Evolutionary conservation across 78 protist species (phyloP), one percentile per base, ranked within the genome.

Genomic region (Dictyostelium firmibasis): DNA sequence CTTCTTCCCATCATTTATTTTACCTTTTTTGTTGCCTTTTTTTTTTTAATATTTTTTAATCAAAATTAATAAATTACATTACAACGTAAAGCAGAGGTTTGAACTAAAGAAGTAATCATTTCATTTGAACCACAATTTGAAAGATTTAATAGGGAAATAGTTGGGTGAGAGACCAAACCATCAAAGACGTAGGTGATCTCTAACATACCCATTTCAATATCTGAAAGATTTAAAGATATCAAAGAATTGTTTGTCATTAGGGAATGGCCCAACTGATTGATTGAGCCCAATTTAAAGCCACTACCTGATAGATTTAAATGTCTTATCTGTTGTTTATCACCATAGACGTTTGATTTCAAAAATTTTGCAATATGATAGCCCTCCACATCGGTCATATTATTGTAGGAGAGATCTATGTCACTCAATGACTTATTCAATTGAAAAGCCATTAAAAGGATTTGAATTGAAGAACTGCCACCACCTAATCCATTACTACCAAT

Each of bases 121-220:
- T 33, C 62, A 36, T 76, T 76, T 38, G 83, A 38, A 41, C 62
- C 83, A 76, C 8, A 25, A 76, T 76, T 76, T 38, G 83, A 38
- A 38, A 76, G 57, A 76, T 76, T 38, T 38, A 76, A 38, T 25
- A 76, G 20, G 18, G 84, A 79, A 1, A 79, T 79, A 2, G 60
- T 44, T 44, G 84, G 84, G 27, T 79, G 84, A 8, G 36, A 44
- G 2, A 79, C 36, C 13, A 79, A 27, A 29, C 76, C 86, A 50
- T 82, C 86, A 35, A 82, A 27, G 47, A 82, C 23, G 60, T 82
- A 35, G 13, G 86, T n/a, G 2, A 82, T 27, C 9, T 35, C 86
- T 1, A 82, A 13, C 31, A 31, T n/a, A 23, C 64, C 75, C 41
- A 82, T 25, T 11, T 27, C 27, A 60, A 35, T 35, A 25, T 57